Conservation (phyloP, 1,284 basidiomycete genomes). For the Anthracocystis setariae region DNA sequence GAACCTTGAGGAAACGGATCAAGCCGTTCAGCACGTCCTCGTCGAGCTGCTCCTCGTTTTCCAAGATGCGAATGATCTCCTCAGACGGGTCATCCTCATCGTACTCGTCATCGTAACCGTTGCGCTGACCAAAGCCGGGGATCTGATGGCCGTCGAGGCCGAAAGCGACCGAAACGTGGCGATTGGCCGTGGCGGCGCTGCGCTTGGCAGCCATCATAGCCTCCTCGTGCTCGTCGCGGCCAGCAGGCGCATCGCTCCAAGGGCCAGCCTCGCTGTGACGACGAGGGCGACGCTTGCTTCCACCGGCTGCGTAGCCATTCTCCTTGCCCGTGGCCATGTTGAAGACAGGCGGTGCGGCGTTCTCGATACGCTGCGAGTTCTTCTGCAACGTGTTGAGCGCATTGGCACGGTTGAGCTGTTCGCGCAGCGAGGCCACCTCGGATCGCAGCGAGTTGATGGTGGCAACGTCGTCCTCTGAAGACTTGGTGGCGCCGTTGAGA, state of each 20-base stretch:
- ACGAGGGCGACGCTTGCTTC: constrained; percentile 71
- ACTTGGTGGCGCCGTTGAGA: constrained; percentile 58
- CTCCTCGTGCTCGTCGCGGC: constrained; percentile 77
- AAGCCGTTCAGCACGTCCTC: constrained; percentile 93
- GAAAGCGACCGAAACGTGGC: constrained; percentile 89
- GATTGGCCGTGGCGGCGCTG: constrained; percentile 77
- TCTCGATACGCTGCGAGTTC: constrained; percentile 65
- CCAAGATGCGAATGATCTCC: constrained; percentile 92
- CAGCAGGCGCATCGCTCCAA: constrained; percentile 74
- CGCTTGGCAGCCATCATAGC: constrained; percentile 79
- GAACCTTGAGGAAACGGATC: constrained; percentile 90
- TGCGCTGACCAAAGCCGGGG: constrained; percentile 50
- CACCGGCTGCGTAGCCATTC: constrained; percentile 43
- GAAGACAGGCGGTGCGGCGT: constrained; percentile 59
- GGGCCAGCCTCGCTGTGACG: constrained; percentile 86
- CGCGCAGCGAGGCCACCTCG: constrained; percentile 88
- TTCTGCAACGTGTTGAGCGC: constrained; percentile 71
- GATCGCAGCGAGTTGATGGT: constrained; percentile 88
- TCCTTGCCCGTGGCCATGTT: constrained; percentile 63
- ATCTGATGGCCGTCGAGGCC: constrained; percentile 56
- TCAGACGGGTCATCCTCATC: constrained; percentile 84
- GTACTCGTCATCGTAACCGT: constrained; percentile 54
- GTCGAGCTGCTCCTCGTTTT: constrained; percentile 89
- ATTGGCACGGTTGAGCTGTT: constrained; percentile 93
- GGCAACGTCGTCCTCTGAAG: constrained; percentile 78